Evolutionary conservation across 331 rosid species (phyloP).

Genomic region (Malus hybrid): DNA sequence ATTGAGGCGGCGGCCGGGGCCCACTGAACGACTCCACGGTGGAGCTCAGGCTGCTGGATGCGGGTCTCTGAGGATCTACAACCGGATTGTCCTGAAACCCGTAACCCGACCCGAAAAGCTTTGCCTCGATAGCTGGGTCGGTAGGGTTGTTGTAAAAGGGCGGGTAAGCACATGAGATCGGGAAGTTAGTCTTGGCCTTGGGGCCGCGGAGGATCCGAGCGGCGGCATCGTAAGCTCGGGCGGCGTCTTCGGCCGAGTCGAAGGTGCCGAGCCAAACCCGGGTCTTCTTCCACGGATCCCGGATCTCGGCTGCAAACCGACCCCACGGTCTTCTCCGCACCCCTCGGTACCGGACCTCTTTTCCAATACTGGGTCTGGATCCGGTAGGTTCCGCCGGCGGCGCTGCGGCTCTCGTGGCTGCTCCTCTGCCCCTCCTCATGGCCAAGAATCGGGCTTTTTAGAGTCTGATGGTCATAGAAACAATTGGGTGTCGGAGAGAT

Average conservation of each 20-base stretch:
- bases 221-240: constrained; percentile 76
- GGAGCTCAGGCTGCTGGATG: constrained; percentile 73
- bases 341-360: constrained; percentile 63
- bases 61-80: constrained; percentile 51
- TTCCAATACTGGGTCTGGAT: constrained; percentile 17
- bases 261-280: constrained; percentile 89
- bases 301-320: constrained; percentile 84
- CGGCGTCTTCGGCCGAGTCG: constrained; percentile 83
- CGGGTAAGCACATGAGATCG: constrained; percentile 13
- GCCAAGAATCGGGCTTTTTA: background rate
- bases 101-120: constrained; percentile 25
- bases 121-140: constrained; percentile 38
- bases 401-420: constrained; percentile 10
- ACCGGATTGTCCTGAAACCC: constrained; percentile 36
- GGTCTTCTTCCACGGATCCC: constrained; percentile 80
- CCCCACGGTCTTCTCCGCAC: constrained; percentile 93
- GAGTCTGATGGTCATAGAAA: background rate
- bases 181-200: constrained; percentile 74
- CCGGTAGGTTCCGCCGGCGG: constrained; percentile 5
- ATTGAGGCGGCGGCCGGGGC: constrained; percentile 34
- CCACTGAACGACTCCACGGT: constrained; percentile 89
- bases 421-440: constrained; percentile 64
- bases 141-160: constrained; percentile 7
- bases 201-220: constrained; percentile 76
- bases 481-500: background rate